phyloP scores from a whole-genome alignment of 2,329 filamentous ascomycete genomes.

The Waltergamsia citrina region DNA sequence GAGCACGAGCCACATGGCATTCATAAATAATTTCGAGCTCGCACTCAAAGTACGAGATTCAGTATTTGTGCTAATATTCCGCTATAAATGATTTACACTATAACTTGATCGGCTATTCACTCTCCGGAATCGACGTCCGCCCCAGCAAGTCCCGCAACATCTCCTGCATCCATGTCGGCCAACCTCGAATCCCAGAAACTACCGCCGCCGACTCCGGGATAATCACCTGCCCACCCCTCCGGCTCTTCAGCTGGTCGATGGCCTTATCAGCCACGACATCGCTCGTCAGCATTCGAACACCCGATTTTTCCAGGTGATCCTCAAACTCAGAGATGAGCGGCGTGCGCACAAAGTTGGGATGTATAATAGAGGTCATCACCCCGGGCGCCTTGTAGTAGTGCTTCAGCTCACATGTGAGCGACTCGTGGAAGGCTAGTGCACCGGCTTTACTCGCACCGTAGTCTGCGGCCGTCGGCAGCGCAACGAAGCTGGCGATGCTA shows the following conservation, averaged over 20 bases:
- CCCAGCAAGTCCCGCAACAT: slow-evolving; percentile 21
- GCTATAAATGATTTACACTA: too few species aligned
- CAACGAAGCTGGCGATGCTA: slow-evolving; percentile 51
- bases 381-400: slow-evolving; percentile 50
- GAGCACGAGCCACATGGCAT: too few species aligned
- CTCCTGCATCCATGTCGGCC: slow-evolving; percentile 26
- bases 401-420: slow-evolving; percentile 42
- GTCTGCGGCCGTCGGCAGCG: slow-evolving; percentile 52
- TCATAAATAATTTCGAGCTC: too few species aligned
- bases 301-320: not conserved
- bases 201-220: slow-evolving; percentile 19
- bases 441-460: slow-evolving; percentile 59
- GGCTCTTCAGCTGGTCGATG: slow-evolving; percentile 13
- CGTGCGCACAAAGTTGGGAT: slow-evolving; percentile 44
- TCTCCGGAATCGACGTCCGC: too few species aligned
- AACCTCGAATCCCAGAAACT: slow-evolving; percentile 25
- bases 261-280: slow-evolving; percentile 14
- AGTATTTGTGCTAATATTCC: too few species aligned
- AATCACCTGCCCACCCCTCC: slow-evolving; percentile 35
- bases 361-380: slow-evolving; percentile 55
- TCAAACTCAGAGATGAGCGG: slow-evolving; percentile 19
- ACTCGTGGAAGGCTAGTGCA: slow-evolving; percentile 58
- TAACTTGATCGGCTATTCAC: too few species aligned
- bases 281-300: not conserved
- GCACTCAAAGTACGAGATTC: too few species aligned